phyloP scores from a whole-genome alignment of 768 basidiomycete genomes.

The Mycena maculata region DNA sequence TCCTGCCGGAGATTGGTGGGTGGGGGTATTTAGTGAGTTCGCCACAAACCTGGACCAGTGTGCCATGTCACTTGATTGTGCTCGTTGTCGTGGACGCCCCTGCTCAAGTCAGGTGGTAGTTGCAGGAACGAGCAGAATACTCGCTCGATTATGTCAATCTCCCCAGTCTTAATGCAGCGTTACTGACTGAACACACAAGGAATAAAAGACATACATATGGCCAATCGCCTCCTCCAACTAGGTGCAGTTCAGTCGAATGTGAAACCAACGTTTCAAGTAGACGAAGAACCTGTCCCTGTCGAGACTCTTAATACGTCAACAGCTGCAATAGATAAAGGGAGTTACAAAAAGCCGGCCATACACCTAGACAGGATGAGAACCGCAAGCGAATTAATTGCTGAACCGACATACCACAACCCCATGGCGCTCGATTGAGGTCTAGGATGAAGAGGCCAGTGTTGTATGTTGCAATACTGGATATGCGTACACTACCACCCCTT shows the following conservation, averaged over 20 bases:
- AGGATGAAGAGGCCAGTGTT: constrained; percentile 87
- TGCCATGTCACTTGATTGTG: constrained; percentile 91
- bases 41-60: constrained; percentile 66
- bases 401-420: constrained; percentile 80
- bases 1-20: constrained; percentile 48
- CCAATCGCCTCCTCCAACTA: constrained; percentile 69
- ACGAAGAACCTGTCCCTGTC: constrained; percentile 29
- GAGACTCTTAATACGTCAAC: not conserved
- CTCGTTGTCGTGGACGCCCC: constrained; percentile 86
- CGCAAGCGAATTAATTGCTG: not conserved
- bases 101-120: constrained; percentile 88
- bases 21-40: not conserved
- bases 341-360: constrained; percentile 89
- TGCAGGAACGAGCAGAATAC: too few relatives aligned
- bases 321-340: not conserved
- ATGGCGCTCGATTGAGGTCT: constrained; percentile 86
- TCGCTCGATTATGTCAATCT: constrained; percentile 83
- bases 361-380: constrained; percentile 54
- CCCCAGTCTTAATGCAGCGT: constrained; percentile 65
- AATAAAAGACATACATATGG: constrained; percentile 62
- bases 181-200: constrained; percentile 14
- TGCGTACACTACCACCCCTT: constrained; percentile 73
- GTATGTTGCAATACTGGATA: constrained; percentile 72
- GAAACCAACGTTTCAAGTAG: constrained; percentile 3
- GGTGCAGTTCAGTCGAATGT: constrained; percentile 3